A percentile compares a stretch with the other conserved stretches of the same genome.
phyloP scores from a whole-genome alignment of 257 asterid species.

The Orobanche coerulescens region DNA sequence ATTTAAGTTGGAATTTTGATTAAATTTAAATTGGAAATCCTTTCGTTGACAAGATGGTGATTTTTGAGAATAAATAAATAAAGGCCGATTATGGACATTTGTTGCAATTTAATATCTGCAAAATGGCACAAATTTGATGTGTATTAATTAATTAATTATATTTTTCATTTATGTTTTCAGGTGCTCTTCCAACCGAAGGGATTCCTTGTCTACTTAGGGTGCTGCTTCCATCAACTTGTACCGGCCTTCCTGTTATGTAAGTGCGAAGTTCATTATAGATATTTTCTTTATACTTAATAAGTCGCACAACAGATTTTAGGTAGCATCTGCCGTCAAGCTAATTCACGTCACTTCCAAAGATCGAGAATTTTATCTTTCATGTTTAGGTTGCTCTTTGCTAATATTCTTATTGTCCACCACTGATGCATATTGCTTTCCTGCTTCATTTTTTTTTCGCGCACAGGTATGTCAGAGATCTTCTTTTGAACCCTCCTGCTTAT shows the following conservation, averaged over 20 bases:
- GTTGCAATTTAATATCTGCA: not conserved
- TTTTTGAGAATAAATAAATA: not conserved
- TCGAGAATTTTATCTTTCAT: too few species aligned
- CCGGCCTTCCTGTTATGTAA: conserved; percentile 83
- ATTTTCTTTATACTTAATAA: not conserved
- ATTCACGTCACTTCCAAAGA: not conserved
- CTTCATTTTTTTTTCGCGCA: conserved; percentile 10
- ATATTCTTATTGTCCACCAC: not conserved
- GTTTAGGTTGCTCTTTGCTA: too few species aligned
- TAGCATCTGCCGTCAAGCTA: not conserved
- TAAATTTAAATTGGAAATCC: not conserved
- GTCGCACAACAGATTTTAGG: not conserved
- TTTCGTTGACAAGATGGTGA: not conserved
- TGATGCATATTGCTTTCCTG: conserved; percentile 11
- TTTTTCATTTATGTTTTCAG: conserved; percentile 31
- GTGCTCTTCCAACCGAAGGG: conserved; percentile 98
- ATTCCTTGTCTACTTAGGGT: conserved; percentile 88
- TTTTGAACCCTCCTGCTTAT: conserved; percentile 91
- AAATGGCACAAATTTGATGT: not conserved
- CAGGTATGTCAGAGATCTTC: conserved; percentile 87
- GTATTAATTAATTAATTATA: not conserved
- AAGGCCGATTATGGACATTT: not conserved
- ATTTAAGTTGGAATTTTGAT: not conserved
- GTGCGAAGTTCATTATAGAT: conserved; percentile 27
- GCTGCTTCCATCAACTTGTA: conserved; percentile 77